Conservation (phyloP, 2,329 filamentous ascomycete genomes). For the Fusarium agapanthi region DNA sequence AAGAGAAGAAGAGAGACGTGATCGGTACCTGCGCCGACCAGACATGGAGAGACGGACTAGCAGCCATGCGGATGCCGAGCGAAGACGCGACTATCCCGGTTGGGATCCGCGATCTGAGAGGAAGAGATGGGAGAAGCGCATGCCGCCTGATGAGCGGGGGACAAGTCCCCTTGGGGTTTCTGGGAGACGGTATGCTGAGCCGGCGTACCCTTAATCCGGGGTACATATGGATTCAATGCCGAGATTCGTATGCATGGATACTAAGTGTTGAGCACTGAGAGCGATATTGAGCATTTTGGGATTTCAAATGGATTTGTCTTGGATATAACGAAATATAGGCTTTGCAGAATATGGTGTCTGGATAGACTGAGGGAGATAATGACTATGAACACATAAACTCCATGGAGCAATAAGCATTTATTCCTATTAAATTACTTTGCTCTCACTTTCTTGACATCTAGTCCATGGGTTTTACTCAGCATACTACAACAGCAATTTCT, state of each 20-base stretch:
- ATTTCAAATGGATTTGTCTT: background rate
- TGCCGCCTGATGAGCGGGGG: slow-evolving; percentile 44
- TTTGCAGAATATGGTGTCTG: slow-evolving; percentile 22
- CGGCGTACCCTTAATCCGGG: slow-evolving; percentile 42
- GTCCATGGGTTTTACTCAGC: background rate
- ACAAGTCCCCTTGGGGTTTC: slow-evolving; percentile 47
- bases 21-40: slow-evolving; percentile 51
- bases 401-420: background rate
- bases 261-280: background rate
- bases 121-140: slow-evolving; percentile 48
- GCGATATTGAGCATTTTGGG: slow-evolving; percentile 7
- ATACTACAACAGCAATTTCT: background rate
- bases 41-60: slow-evolving; percentile 56
- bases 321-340: slow-evolving; percentile 1
- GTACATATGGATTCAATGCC: background rate
- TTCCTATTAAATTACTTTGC: background rate
- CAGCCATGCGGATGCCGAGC: slow-evolving; percentile 60
- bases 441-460: background rate
- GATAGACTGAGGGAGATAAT: slow-evolving; percentile 17
- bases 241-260: background rate
- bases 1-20: slow-evolving; percentile 48
- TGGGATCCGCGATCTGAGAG: slow-evolving; percentile 49
- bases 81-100: slow-evolving; percentile 48
- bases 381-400: slow-evolving; percentile 23
- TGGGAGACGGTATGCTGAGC: slow-evolving; percentile 52